phyloP scores from a whole-genome alignment of 768 basidiomycete species.

The Mrakia gelida region DNA sequence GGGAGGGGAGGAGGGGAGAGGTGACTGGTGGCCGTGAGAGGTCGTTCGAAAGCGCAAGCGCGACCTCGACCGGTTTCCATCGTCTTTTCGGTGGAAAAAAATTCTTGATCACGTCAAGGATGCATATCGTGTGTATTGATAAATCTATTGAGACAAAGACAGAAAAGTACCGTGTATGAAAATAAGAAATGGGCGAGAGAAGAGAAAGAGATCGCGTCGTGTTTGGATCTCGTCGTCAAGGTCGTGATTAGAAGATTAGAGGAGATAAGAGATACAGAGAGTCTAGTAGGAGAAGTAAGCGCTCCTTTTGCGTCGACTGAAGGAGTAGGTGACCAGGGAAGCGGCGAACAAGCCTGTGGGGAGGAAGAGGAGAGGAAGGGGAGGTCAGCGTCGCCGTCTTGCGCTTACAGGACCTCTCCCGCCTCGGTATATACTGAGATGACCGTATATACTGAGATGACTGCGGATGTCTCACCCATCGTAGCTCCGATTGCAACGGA shows the following conservation, averaged over 20 bases:
- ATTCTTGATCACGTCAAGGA: no score
- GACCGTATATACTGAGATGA: no score
- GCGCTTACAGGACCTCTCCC: no score
- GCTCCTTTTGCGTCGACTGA: background rate
- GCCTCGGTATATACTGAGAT: no score
- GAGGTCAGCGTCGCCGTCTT: no score
- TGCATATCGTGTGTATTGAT: no score
- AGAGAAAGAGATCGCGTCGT: background rate
- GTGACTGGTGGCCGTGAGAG: no score
- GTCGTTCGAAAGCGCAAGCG: no score
- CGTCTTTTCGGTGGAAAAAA: background rate
- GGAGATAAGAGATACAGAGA: constrained; percentile 41
- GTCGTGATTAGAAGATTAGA: background rate
- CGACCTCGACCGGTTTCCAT: no score
- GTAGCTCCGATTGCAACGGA: constrained; percentile 12
- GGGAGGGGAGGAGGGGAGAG: background rate
- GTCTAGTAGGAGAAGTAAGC: constrained; percentile 24
- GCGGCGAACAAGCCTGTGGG: constrained; percentile 10
- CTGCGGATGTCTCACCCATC: constrained; percentile 9
- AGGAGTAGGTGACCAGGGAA: constrained; percentile 5
- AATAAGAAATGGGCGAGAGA: no score
- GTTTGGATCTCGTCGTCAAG: background rate
- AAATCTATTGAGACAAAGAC: no score
- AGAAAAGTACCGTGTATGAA: no score
- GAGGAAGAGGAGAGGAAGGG: background rate